These are phyloP conservation scores for Rhizopus arrhizus DNA, from an alignment of 371 early-diverging fungal genomes.

Conservation along the genomic window DNA sequence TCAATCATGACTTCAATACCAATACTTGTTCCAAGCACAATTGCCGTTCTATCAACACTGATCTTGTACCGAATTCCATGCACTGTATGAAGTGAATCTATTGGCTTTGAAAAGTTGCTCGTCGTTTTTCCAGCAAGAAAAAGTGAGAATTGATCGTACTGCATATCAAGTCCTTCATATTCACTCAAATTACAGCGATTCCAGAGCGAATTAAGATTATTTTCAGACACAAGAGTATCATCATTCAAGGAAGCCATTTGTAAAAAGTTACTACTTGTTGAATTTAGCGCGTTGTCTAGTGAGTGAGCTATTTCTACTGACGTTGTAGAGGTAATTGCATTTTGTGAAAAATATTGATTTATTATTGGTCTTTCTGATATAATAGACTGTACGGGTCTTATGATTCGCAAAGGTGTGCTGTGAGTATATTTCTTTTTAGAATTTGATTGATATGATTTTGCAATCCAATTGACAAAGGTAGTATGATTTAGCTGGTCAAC, in stretches of 20 bases:
- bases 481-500: neutral
- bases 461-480: conserved; percentile 13
- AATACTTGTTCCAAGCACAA: conserved; percentile 45
- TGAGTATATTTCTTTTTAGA: conserved; percentile 22
- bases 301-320: too few species aligned
- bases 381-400: conserved; percentile 25
- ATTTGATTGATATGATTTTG: conserved; percentile 9
- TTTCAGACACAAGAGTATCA: too few species aligned
- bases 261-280: too few species aligned
- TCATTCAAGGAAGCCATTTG: too few species aligned
- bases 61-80: conserved; percentile 39
- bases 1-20: conserved; percentile 41
- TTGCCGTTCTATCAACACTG: conserved; percentile 42
- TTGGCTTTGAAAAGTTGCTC: neutral
- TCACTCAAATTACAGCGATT: too few species aligned
- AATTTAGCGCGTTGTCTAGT: too few species aligned
- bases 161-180: conserved; percentile 30
- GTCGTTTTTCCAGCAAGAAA: conserved; percentile 33
- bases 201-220: too few species aligned
- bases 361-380: conserved; percentile 8
- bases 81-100: neutral
- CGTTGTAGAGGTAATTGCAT: too few species aligned
- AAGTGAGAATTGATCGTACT: conserved; percentile 37
- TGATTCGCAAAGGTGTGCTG: conserved; percentile 20
- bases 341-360: neutral